Evolutionary conservation across 306 rosid genomes (phyloP).

Genomic region (Glycine soja): DNA sequence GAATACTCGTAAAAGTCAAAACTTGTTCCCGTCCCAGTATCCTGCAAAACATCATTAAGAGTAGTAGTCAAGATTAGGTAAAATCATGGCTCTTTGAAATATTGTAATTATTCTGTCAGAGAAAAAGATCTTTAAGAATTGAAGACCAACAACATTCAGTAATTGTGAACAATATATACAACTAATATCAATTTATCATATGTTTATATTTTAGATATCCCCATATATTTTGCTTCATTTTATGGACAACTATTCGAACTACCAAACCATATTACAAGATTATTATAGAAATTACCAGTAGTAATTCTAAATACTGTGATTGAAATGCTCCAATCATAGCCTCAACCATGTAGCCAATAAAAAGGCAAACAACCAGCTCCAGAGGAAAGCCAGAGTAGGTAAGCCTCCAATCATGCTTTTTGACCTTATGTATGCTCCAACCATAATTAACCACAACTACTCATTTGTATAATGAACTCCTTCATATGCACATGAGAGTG

Average conservation of each 20-base stretch:
- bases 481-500: slow-evolving; percentile 59
- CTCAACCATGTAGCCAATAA: slow-evolving; percentile 31
- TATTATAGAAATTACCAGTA: slow-evolving; percentile 36
- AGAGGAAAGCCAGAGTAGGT: slow-evolving; percentile 7
- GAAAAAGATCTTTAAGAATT: slow-evolving; percentile 16
- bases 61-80: neutral
- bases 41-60: slow-evolving; percentile 26
- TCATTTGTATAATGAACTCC: slow-evolving; percentile 43
- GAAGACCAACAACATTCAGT: slow-evolving; percentile 25
- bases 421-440: slow-evolving; percentile 16
- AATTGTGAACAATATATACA: slow-evolving; percentile 4
- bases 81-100: slow-evolving; percentile 10
- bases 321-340: slow-evolving; percentile 36
- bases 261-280: slow-evolving; percentile 1
- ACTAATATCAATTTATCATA: neutral
- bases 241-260: neutral
- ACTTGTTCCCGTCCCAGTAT: slow-evolving; percentile 19
- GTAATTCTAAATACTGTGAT: slow-evolving; percentile 21
- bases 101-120: slow-evolving; percentile 6
- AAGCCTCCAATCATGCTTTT: slow-evolving; percentile 3
- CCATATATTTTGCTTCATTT: neutral
- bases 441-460: slow-evolving; percentile 24
- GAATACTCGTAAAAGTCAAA: neutral
- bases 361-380: slow-evolving; percentile 4
- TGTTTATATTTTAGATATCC: slow-evolving; percentile 7